Evolutionary conservation across 345 rosid genomes (phyloP).

Genomic region (Pistacia integerrima): DNA sequence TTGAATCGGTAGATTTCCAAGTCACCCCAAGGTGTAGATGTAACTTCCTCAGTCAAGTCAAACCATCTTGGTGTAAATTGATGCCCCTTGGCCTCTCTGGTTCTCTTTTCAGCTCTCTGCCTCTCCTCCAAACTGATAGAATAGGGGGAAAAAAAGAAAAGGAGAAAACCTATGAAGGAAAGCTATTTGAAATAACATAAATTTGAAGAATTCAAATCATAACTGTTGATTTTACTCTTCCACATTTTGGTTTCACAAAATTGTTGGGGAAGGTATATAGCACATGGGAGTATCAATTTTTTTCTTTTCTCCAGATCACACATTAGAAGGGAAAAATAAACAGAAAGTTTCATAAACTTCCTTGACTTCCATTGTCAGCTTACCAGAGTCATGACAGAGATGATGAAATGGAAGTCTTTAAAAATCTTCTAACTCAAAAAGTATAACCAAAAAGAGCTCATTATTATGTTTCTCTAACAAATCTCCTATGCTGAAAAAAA

Average conservation of each 20-base stretch:
- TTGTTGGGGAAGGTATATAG: background rate
- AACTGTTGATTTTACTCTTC: background rate
- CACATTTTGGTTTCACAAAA: background rate
- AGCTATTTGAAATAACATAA: background rate
- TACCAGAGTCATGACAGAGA: no score
- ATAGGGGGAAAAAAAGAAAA: conserved; percentile 7
- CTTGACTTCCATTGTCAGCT: background rate
- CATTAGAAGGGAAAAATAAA: background rate
- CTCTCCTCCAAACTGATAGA: conserved; percentile 70
- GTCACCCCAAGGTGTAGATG: conserved; percentile 75
- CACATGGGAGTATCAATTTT: background rate
- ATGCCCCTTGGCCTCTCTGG: conserved; percentile 59
- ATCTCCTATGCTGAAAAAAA: background rate
- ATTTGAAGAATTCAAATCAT: background rate
- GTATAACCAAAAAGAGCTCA: background rate
- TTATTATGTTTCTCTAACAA: background rate
- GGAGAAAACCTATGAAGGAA: background rate
- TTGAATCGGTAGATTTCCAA: conserved; percentile 68
- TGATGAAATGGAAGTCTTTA: background rate
- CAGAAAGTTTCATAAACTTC: background rate
- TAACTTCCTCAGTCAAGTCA: conserved; percentile 58
- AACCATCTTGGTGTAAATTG: conserved; percentile 72
- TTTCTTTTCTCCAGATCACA: background rate
- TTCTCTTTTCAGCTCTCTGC: conserved; percentile 72
- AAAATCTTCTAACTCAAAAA: background rate